phyloP scores from a whole-genome alignment of 2,329 filamentous ascomycete species.

The Cladophialophora carrionii region DNA sequence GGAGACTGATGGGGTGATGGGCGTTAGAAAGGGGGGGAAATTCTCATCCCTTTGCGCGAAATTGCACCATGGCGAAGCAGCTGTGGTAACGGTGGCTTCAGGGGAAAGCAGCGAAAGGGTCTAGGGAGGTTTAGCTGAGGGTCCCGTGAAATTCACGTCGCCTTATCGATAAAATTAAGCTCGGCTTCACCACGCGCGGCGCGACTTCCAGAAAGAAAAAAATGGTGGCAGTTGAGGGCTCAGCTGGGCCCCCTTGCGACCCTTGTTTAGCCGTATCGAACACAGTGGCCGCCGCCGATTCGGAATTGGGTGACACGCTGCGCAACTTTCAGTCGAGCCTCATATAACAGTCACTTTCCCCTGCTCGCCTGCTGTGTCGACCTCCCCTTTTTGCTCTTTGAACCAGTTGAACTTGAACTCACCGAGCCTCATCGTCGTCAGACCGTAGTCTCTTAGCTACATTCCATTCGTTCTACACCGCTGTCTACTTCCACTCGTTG shows the following conservation, averaged over 20 bases:
- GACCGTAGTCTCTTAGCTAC: constrained; percentile 27
- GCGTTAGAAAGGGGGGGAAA: constrained; percentile 6
- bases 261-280: constrained; percentile 6
- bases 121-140: background rate
- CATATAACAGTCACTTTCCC: constrained; percentile 19
- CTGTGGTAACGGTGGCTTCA: background rate
- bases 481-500: constrained; percentile 4
- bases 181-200: constrained; percentile 5
- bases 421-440: background rate
- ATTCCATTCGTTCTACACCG: constrained; percentile 28
- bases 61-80: constrained; percentile 7
- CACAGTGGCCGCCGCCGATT: constrained; percentile 16
- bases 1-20: background rate
- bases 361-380: background rate
- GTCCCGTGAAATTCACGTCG: background rate
- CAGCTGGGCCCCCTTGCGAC: background rate
- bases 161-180: constrained; percentile 12
- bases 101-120: background rate
- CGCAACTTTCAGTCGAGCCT: background rate
- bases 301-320: constrained; percentile 8
- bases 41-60: constrained; percentile 2
- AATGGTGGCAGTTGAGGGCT: background rate
- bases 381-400: constrained; percentile 27
- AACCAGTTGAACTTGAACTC: constrained; percentile 16
- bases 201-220: constrained; percentile 1